Conservation (phyloP, 331 rosid species). For the Erythrophleum ivorense region DNA sequence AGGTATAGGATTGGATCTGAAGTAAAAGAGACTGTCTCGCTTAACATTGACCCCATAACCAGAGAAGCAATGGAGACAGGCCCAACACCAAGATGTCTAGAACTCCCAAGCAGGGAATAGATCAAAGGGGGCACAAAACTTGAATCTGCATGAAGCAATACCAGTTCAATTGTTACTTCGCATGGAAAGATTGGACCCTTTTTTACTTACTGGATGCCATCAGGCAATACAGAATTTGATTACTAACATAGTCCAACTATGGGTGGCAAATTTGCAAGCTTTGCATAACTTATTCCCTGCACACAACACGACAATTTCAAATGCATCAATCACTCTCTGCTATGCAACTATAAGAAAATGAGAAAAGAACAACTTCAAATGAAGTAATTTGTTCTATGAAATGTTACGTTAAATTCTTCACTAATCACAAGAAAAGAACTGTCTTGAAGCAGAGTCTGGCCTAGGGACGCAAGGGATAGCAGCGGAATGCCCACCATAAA, state of each 20-base stretch:
- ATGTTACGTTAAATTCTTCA: too few species aligned
- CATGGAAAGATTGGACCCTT: neutral
- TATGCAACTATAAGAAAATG: too few species aligned
- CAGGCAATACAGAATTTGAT: constrained; percentile 17
- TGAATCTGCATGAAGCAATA: constrained; percentile 74
- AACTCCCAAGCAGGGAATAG: constrained; percentile 90
- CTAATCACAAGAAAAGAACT: neutral
- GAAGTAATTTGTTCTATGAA: too few species aligned
- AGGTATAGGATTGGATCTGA: constrained; percentile 83
- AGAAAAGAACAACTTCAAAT: too few species aligned
- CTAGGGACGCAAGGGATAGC: neutral
- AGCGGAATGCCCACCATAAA: too few species aligned
- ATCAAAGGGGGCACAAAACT: constrained; percentile 96
- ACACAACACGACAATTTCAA: constrained; percentile 9
- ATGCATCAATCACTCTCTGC: neutral
- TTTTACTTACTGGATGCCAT: constrained; percentile 20
- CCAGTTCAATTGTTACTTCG: constrained; percentile 34
- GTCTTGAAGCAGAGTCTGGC: neutral
- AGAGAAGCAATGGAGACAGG: constrained; percentile 98
- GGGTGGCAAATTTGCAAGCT: constrained; percentile 97
- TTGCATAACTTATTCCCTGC: constrained; percentile 98
- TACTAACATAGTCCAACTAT: constrained; percentile 88
- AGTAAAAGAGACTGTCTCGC: constrained; percentile 63
- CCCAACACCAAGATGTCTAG: constrained; percentile 92
- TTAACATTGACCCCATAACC: constrained; percentile 97